Conservation (phyloP, 2,329 filamentous ascomycete genomes). For the Aquanectria penicillioides region DNA sequence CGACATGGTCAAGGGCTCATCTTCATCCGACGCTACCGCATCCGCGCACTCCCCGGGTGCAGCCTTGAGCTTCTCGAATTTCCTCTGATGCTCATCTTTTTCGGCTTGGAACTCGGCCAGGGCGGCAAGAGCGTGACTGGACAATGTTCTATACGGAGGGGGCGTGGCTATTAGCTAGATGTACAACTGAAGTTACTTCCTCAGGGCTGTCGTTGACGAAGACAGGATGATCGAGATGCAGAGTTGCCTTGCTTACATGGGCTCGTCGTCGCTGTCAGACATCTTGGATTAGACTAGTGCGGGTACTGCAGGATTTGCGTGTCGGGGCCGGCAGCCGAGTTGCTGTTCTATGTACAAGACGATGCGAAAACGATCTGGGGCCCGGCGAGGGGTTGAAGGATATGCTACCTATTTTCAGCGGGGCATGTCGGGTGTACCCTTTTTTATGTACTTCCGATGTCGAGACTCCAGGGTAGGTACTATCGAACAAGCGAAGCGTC, state of each 20-base stretch:
- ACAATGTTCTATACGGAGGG: slow-evolving; percentile 59
- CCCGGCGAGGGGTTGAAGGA: background rate
- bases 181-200: no score
- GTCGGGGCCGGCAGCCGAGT: no score
- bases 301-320: no score
- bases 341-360: no score
- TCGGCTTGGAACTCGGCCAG: slow-evolving; percentile 80
- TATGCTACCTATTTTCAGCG: background rate
- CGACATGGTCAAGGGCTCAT: slow-evolving; percentile 66
- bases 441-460: no score
- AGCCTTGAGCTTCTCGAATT: slow-evolving; percentile 70
- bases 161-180: no score
- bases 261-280: slow-evolving; percentile 56
- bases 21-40: slow-evolving; percentile 51
- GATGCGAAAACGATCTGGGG: no score
- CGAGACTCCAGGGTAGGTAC: slow-evolving; percentile 31
- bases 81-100: slow-evolving; percentile 71
- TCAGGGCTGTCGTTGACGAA: no score
- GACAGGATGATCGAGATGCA: background rate
- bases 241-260: slow-evolving; percentile 52
- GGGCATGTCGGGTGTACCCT: no score
- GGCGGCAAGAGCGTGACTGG: slow-evolving; percentile 72
- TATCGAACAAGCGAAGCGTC: background rate
- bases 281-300: slow-evolving; percentile 26
- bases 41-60: background rate